Evolutionary conservation across 345 rosid species (phyloP).

Genomic region (Pistacia vera): DNA sequence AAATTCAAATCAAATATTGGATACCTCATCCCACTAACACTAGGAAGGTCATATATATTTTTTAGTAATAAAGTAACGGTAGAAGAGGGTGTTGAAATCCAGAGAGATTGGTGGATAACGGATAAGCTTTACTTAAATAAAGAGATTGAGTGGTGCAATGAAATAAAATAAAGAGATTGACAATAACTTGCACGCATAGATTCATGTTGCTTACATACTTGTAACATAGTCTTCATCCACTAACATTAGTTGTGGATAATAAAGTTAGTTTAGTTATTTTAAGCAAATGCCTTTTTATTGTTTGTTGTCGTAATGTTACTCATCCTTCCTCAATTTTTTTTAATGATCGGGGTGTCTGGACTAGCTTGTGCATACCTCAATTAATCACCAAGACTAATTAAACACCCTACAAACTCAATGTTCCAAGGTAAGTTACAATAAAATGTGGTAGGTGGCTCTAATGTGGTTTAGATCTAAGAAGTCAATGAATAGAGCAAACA

Average conservation of each 20-base stretch:
- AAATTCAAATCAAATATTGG: background rate
- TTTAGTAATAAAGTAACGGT: no score
- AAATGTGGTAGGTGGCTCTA: no score
- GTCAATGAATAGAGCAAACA: no score
- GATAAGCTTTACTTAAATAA: conserved; percentile 15
- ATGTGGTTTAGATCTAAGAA: no score
- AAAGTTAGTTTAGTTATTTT: conserved; percentile 25
- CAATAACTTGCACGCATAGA: conserved; percentile 15
- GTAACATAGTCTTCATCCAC: conserved; percentile 46
- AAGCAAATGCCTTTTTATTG: background rate
- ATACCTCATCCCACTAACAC: conserved; percentile 7
- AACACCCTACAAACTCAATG: no score
- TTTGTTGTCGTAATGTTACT: conserved; percentile 3
- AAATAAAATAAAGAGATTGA: conserved; percentile 14
- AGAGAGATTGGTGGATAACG: conserved; percentile 23
- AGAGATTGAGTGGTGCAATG: conserved; percentile 19
- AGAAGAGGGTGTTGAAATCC: background rate
- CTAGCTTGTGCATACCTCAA: no score
- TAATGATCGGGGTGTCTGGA: no score
- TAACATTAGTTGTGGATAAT: conserved; percentile 35
- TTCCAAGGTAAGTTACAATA: no score
- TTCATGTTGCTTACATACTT: conserved; percentile 40
- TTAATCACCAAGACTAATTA: no score
- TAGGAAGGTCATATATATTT: background rate
- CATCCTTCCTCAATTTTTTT: no score